Evolutionary conservation across 805 yeast species (phyloP), one percentile per base, ranked within the genome.

Genomic region (Clavispora phyllophila): DNA sequence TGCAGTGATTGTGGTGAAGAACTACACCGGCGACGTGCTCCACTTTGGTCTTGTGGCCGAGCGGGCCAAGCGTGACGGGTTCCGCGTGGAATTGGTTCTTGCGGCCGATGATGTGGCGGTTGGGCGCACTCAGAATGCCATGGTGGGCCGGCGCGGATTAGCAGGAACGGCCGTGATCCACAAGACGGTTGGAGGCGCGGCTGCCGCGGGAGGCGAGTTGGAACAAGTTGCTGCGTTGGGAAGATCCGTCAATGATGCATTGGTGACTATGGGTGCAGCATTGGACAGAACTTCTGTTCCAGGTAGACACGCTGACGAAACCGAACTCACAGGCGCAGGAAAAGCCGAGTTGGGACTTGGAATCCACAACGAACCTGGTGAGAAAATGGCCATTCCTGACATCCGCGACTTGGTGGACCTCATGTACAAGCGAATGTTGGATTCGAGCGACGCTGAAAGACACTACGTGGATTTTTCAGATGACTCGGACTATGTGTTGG

Each of bases 31-130:
- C 25, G 98, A 90, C 65, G 82, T 91, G 14, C 67, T 90, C 42
- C 96, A 90, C 64, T 90, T 91, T 64, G 96, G 96, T 1, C 70
- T 91, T 41, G 95, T 95, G 3, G 89, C 84, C 2, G 97, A 90
- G 61, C 73, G 95, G 52, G 91, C 96, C 23, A 83, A 82, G 58
- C 82, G 84, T 15, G 76, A 78, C 36, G 96, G 96, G 8, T 74
- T 76, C 48, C 70, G 78, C 31, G 82, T 84, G 25, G 89, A 84
- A 48, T 73, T 87, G 47, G 80, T 86, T 34, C 76, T 84, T 42
- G 90, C 90, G 23, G 85, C 88, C 36, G 98, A 90, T 59, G 98
- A 90, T 61, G 96, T 89, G 22, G 88, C 96, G 7, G 96, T 91
- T 36, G 96, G 96, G n/a, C 73, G 84, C 54, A 75, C 82, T 22